Evolutionary conservation across 306 rosid species (phyloP), one percentile per base, ranked within the genome.

Genomic region (Casuarina equisetifolia): DNA sequence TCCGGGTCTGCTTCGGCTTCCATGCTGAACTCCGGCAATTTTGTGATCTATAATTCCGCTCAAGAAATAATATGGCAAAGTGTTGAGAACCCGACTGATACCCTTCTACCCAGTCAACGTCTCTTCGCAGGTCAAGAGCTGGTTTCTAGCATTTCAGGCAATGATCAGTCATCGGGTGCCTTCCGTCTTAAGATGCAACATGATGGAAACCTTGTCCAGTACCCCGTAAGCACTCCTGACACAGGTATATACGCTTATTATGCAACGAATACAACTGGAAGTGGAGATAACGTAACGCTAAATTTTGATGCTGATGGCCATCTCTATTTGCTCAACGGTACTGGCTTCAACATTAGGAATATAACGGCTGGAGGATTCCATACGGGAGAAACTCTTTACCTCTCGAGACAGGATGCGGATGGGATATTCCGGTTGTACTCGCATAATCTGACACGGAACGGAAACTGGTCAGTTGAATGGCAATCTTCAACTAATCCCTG

Each of bases 281-380:
- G 0, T 0, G 71, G 71, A 9, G 25, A n/a, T 17, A 40, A 66
- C 25, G 71, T 17, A 4, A 39, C 71, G 46, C 50, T 66, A 16
- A 39, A 43, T 20, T 10, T 66, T 0, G 32, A n/a, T 66, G 15
- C 20, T 17, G 50, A 66, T 40, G 71, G 35, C 32, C 32, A 3
- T 66, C 71, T 66, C 12, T 66, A 66, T 49, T 66, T 66, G 71
- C 71, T 66, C 25, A 66, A 66, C 46, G 46, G 6, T 43, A 66
- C 50, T 7, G 1, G 71, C 4, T 1, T 1, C 19, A 40, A 1
- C 71, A 4, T 66, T 6, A 40, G 2, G 46, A 66, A 17, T 40
- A 48, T 66, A 17, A 66, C 71, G 19, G 1, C 3, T 3, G 50
- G 50, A n/a, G 16, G 50, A 66, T 66, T 16, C 42, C 13, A 25